A percentile compares a stretch with the other conserved stretches of the same genome.
Conservation (phyloP, 768 basidiomycete species). For the Cystobasidium tubakii region DNA sequence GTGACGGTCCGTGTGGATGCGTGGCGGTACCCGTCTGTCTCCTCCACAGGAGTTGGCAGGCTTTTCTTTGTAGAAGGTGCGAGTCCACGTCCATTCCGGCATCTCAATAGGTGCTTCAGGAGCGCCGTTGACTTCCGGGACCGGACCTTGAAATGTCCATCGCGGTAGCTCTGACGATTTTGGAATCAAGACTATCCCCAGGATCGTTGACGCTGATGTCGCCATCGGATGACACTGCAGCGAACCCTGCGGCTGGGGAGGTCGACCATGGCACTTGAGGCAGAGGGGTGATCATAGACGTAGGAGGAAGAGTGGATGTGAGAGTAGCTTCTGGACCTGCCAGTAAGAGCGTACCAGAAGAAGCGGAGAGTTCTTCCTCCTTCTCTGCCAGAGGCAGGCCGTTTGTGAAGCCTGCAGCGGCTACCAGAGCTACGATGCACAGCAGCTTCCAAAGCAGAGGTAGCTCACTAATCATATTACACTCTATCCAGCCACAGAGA, state of each 20-base stretch:
- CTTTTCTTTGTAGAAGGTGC: not conserved
- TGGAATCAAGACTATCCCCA: not conserved
- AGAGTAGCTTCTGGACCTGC: not conserved
- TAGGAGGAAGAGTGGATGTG: not conserved
- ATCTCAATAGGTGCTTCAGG: not conserved
- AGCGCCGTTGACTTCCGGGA: not conserved
- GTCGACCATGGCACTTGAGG: not conserved
- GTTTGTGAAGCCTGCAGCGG: not conserved
- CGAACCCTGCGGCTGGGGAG: not conserved
- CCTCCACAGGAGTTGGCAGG: not conserved
- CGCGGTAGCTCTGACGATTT: not conserved
- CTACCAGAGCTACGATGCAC: slow-evolving; percentile 17
- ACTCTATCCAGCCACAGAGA: not conserved
- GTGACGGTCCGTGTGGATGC: not conserved
- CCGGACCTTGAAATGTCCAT: not conserved
- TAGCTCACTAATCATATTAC: not conserved
- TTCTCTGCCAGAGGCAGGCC: slow-evolving; percentile 15
- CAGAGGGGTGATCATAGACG: not conserved
- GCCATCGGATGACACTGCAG: not conserved
- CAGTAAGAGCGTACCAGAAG: not conserved
- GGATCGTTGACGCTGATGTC: not conserved
- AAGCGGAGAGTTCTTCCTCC: not conserved
- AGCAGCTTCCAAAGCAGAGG: not conserved
- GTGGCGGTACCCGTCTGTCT: not conserved
- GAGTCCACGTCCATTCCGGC: slow-evolving; percentile 1